Evolutionary conservation across 148 eudicot species (phyloP).

Genomic region (Cornus kousa): DNA sequence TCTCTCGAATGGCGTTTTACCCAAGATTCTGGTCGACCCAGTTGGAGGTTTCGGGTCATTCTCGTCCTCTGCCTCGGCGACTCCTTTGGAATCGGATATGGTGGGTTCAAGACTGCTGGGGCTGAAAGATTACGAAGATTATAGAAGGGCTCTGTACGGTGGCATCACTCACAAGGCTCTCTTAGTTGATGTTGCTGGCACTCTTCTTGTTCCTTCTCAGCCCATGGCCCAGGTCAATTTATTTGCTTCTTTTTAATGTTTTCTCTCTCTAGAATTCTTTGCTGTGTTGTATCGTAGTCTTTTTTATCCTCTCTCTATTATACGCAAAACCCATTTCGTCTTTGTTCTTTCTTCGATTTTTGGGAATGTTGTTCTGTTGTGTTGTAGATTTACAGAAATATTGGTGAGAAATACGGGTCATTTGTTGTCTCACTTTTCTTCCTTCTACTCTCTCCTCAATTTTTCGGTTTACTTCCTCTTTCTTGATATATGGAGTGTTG

Average conservation of each 20-base stretch:
- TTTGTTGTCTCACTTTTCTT: background rate
- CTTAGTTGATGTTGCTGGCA: slow-evolving; percentile 93
- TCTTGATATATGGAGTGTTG: background rate
- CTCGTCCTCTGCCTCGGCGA: slow-evolving; percentile 39
- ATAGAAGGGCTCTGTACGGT: slow-evolving; percentile 67
- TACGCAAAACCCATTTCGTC: too few species aligned
- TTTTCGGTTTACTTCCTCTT: background rate
- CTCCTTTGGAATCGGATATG: slow-evolving; percentile 20
- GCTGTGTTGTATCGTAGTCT: background rate
- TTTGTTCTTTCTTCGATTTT: background rate
- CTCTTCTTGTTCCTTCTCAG: slow-evolving; percentile 85
- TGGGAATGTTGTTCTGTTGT: background rate
- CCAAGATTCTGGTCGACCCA: slow-evolving; percentile 8
- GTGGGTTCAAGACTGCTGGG: slow-evolving; percentile 19
- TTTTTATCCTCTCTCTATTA: background rate
- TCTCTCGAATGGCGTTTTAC: background rate
- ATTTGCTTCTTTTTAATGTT: background rate
- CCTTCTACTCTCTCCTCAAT: too few species aligned
- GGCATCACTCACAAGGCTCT: slow-evolving; percentile 85
- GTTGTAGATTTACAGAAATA: too few species aligned
- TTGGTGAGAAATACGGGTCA: too few species aligned
- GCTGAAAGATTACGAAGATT: slow-evolving; percentile 72
- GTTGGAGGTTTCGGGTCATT: slow-evolving; percentile 13
- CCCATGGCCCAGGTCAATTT: slow-evolving; percentile 83
- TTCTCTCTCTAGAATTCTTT: background rate